Evolutionary conservation across 2,329 filamentous ascomycete genomes (phyloP), one percentile per base, ranked within the genome.

Genomic region (Lithohypha guttulata): DNA sequence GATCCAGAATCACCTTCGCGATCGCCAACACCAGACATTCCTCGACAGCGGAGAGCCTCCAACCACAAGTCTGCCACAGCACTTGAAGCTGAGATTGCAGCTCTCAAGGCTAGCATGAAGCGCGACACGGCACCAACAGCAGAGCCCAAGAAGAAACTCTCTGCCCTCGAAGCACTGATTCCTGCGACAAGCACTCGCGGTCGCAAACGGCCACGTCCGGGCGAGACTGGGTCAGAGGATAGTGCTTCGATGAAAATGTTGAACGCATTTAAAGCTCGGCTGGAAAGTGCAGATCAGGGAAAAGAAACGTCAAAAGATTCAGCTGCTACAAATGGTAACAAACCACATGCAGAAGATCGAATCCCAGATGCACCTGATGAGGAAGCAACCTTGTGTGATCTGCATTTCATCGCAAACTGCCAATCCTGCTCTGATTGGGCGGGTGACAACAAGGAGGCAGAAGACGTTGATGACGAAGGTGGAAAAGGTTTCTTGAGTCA

Each of bases 381-480:
- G 26, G 84, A 93, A 56, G 79, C 77, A 2, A 71, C 71, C 34
- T 69, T 93, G 3, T 98, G 91, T 55, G 91, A 96, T 58, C 64
- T 98, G 23, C 91, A 98, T 58, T 98, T 96, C 59, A 93, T 98
- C 47, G 83, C 82, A 34, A 84, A 93, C 53, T 98, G 91, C 59
- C 85, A 94, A 56, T 94, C 85, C 30, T 96, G 91, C 59, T 77
- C 75, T 42, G 75, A 80, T 0, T 94, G 57, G 4, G 56, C 62
- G 11, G 61, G 64, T 8, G 74, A 69, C 3, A 66, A 68, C 9
- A 66, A 71, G 15, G 65, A 66, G 2, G 74, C 79, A 3, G 71
- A 69, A 49, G 73, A 75, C 43, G 76, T 76, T 34, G 58, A 61
- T 2, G 61, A 63, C 2, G 65, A 68, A 11, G 66, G 66, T 14